phyloP scores from a whole-genome alignment of 176 grass and related monocot genomes.

The Aegilops longissima region DNA sequence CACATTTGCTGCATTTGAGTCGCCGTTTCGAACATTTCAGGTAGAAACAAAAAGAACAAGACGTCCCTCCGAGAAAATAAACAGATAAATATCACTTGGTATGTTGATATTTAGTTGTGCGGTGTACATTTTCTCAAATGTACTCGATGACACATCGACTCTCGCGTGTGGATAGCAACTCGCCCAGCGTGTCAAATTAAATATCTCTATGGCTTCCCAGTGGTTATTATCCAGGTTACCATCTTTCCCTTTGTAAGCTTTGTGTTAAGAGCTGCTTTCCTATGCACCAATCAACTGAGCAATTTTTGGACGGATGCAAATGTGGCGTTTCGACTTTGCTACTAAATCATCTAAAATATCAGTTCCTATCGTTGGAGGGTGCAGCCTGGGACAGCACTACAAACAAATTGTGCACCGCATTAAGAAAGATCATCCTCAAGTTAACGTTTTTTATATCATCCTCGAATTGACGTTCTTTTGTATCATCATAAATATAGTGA shows the following conservation, averaged over 20 bases:
- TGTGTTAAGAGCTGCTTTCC: not conserved
- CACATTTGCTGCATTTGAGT: no score
- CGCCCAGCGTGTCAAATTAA: not conserved
- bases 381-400: not conserved
- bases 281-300: not conserved
- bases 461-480: not conserved
- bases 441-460: not conserved
- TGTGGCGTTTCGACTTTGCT: constrained; percentile 7
- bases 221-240: not conserved
- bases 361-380: not conserved
- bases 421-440: not conserved
- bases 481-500: not conserved
- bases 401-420: not conserved
- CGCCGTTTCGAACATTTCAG: not conserved
- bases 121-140: not conserved
- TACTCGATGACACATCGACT: not conserved
- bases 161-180: not conserved
- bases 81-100: not conserved
- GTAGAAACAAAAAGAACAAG: not conserved
- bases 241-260: not conserved
- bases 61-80: not conserved
- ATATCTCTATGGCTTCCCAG: not conserved
- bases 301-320: not conserved
- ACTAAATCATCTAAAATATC: not conserved
- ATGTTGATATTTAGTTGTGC: not conserved